Base-by-base conservation (phyloP, 2,329 filamentous ascomycete species). In the Pseudogymnoascus sp. region DNA sequence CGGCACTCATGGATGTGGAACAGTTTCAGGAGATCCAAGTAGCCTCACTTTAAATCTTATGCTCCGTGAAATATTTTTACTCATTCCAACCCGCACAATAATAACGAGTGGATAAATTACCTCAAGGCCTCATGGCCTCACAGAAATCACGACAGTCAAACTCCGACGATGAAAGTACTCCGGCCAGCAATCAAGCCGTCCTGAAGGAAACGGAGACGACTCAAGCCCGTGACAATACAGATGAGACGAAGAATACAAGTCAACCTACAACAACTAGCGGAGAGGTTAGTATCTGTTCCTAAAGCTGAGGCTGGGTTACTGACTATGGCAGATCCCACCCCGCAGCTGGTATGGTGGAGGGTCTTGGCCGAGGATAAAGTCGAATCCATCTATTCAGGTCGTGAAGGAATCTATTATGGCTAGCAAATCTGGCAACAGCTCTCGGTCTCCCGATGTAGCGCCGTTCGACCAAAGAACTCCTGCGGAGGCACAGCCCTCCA, bases 341-440 rank as follows among this genome's bases (percentile, higher is more conserved):
- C 47, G 47, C 57, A 85, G 82, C 70, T 87, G 83, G 84, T 86
- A 86, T 70, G 82, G 82, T 60, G 82, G 60, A 30, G 57, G 57
- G 22, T 71, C 83, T 15, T 85, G 82, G 82, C 80, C 82, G 15
- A 76, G 80, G 63, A 70, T 73, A 35, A 86, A 86, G 68, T 81
- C 83, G 6, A 73, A 76, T 14, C 77, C 84, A 28, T 86, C 83
- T 7, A 85, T 80, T 5, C 81, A 83, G 59, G 74, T 87, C 47
- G 82, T 82, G 3, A 78, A 77, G 64, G 84, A 87, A 69, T 83
- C 80, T 11, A 86, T 87, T 28, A 72, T 82, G 50, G 84, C 82
- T 30, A 82, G 71, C 59, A 72, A 70, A 61, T 60, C 68, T 8
- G 64, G 62, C n/a, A 71, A 68, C 58, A 65, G 62, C 11, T 41